phyloP scores from a whole-genome alignment of 139 green algal species.

The Prasinococcaceae sp. region DNA sequence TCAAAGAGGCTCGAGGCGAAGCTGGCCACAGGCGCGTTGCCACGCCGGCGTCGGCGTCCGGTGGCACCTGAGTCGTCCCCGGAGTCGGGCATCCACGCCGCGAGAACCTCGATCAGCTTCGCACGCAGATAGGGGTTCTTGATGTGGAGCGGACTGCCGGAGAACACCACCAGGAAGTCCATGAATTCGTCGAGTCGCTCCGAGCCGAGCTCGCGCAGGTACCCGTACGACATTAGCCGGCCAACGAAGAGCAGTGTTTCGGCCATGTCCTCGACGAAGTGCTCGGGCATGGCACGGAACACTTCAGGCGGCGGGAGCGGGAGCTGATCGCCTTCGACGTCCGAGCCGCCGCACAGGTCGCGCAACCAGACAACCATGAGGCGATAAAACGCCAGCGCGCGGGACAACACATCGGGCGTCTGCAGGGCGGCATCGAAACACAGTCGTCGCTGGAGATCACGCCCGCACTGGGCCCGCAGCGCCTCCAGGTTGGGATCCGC shows the following conservation, averaged over 20 bases:
- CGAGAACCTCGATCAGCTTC: conserved; percentile 67
- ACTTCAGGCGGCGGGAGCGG: conserved; percentile 13
- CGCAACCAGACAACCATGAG: conserved; percentile 56
- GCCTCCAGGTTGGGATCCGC: no score
- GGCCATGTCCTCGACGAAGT: conserved; percentile 73
- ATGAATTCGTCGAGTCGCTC: conserved; percentile 41
- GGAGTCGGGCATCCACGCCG: conserved; percentile 23
- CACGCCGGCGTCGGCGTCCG: no score
- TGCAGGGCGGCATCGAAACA: no score
- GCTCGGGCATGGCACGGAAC: conserved; percentile 42
- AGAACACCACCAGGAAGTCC: conserved; percentile 47
- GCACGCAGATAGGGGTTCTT: conserved; percentile 66
- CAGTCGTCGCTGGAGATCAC: no score
- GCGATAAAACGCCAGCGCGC: conserved; percentile 42
- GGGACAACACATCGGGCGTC: conserved; percentile 36
- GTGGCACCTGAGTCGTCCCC: no score
- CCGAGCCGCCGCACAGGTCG: conserved; percentile 10
- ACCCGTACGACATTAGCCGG: conserved; percentile 6
- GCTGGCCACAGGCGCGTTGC: conserved; percentile 3
- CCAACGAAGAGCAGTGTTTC: conserved; percentile 46
- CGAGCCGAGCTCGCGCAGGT: background rate
- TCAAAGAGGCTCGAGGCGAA: conserved; percentile 45
- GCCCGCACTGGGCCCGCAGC: no score
- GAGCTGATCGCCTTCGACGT: conserved; percentile 7
- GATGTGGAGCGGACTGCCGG: conserved; percentile 47